These are phyloP conservation scores for Pisolithus microcarpus DNA, from an alignment of 768 basidiomycete genomes.

Conservation along the genomic window DNA sequence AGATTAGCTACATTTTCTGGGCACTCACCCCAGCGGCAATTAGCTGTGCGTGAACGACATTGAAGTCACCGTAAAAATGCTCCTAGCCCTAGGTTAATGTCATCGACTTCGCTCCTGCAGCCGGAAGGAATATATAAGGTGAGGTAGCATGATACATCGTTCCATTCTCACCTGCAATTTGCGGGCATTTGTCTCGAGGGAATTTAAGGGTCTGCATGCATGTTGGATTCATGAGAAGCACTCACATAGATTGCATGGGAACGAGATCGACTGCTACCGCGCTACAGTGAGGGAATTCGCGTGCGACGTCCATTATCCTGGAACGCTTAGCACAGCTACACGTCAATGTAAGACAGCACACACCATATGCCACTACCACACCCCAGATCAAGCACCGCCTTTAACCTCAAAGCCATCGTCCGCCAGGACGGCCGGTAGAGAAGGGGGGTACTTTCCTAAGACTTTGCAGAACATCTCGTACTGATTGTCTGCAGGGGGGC, in stretches of 20 bases:
- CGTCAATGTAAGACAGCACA: slow-evolving; percentile 9
- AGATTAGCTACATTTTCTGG: not conserved
- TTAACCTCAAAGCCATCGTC: slow-evolving; percentile 55
- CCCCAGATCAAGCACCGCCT: slow-evolving; percentile 63
- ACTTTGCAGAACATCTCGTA: slow-evolving; percentile 56
- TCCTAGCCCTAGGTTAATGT: slow-evolving; percentile 79
- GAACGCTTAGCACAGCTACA: slow-evolving; percentile 5
- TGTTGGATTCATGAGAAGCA: slow-evolving; percentile 7
- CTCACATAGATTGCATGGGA: slow-evolving; percentile 70
- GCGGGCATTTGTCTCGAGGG: slow-evolving; percentile 51
- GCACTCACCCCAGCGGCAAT: slow-evolving; percentile 63
- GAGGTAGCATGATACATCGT: not conserved
- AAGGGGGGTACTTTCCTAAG: slow-evolving; percentile 62
- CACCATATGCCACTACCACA: slow-evolving; percentile 78
- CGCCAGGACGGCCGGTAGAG: slow-evolving; percentile 50
- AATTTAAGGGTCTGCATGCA: slow-evolving; percentile 11
- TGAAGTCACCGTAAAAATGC: slow-evolving; percentile 73
- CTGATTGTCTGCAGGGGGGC: slow-evolving; percentile 49
- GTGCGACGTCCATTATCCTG: slow-evolving; percentile 73
- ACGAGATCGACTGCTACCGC: slow-evolving; percentile 74
- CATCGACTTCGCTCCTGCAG: slow-evolving; percentile 71
- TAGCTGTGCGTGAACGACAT: slow-evolving; percentile 67
- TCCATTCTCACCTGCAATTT: slow-evolving; percentile 53
- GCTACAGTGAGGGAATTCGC: slow-evolving; percentile 61
- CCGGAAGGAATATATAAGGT: slow-evolving; percentile 4